A percentile compares a stretch with the other conserved stretches of the same genome.
Conservation (phyloP, 805 yeast species). For the Lachancea waltii region DNA sequence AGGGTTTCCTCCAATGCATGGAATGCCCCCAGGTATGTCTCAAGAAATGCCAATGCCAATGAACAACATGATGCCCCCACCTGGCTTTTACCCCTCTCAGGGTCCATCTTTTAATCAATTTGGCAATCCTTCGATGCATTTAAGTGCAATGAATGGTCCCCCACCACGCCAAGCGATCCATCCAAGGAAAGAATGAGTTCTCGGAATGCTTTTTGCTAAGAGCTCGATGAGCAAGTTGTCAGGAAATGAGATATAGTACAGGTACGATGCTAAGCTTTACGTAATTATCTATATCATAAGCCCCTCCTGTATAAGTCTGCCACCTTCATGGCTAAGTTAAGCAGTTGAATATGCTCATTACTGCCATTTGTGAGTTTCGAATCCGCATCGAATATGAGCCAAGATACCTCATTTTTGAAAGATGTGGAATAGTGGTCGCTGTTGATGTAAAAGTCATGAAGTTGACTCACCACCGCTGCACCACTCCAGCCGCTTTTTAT, state of each 20-base stretch:
- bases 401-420: conserved; percentile 61
- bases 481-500: conserved; percentile 74
- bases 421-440: conserved; percentile 43
- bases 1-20: conserved; percentile 26
- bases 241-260: background rate
- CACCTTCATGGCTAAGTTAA: conserved; percentile 55
- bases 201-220: background rate
- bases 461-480: conserved; percentile 59
- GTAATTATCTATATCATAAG: conserved; percentile 4
- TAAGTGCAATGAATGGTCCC: background rate
- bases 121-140: conserved; percentile 3
- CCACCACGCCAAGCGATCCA: conserved; percentile 2
- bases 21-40: conserved; percentile 22
- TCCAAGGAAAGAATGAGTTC: conserved; percentile 1
- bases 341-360: conserved; percentile 77
- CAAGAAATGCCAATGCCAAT: conserved; percentile 21
- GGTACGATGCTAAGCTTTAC: background rate
- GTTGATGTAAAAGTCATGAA: conserved; percentile 60
- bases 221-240: background rate
- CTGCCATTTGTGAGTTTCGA: conserved; percentile 73
- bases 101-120: conserved; percentile 9
- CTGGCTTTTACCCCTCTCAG: conserved; percentile 19
- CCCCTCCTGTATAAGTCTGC: conserved; percentile 32
- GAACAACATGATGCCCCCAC: conserved; percentile 20
- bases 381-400: conserved; percentile 67